Percentiles rank a stretch among this genome's conserved stretches.
Evolutionary conservation across 169 alveolate species (phyloP).

Genomic region (Amoebophrya sp.): DNA sequence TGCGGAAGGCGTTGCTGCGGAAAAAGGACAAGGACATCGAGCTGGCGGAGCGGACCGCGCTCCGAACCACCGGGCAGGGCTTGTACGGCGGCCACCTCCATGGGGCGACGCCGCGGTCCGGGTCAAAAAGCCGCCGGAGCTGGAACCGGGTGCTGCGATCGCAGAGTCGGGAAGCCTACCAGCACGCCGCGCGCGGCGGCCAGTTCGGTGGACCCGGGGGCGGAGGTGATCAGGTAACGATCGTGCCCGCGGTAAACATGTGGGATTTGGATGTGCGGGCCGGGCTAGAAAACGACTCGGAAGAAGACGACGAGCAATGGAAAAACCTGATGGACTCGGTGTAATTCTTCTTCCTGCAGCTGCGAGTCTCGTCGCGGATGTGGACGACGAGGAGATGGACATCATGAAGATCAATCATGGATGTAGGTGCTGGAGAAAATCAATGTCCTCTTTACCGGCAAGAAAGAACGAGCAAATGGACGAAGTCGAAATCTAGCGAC

Average conservation of each 20-base stretch:
- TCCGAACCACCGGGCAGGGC: too few relatives aligned
- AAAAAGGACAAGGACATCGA: not conserved
- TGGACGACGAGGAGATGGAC: too few relatives aligned
- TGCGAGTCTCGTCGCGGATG: too few relatives aligned
- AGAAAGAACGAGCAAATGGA: too few relatives aligned
- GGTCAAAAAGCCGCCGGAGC: not conserved
- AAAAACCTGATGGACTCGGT: not conserved
- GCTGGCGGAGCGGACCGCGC: not conserved
- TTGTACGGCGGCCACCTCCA: not conserved
- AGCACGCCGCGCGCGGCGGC: not conserved
- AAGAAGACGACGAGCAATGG: not conserved
- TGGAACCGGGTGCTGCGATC: not conserved
- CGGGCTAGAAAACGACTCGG: not conserved
- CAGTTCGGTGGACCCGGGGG: too few relatives aligned
- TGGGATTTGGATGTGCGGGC: not conserved
- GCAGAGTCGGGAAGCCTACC: not conserved
- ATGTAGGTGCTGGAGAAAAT: too few relatives aligned
- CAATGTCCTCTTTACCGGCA: too few relatives aligned
- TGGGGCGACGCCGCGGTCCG: not conserved
- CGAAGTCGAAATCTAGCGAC: too few relatives aligned
- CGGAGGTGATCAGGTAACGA: too few relatives aligned
- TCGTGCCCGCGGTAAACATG: not conserved
- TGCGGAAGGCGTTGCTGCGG: constrained; percentile 1
- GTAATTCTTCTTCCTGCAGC: too few relatives aligned
- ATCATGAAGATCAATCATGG: too few relatives aligned